Conservation (phyloP, 768 basidiomycete genomes). For the Podaxis pistillaris region DNA sequence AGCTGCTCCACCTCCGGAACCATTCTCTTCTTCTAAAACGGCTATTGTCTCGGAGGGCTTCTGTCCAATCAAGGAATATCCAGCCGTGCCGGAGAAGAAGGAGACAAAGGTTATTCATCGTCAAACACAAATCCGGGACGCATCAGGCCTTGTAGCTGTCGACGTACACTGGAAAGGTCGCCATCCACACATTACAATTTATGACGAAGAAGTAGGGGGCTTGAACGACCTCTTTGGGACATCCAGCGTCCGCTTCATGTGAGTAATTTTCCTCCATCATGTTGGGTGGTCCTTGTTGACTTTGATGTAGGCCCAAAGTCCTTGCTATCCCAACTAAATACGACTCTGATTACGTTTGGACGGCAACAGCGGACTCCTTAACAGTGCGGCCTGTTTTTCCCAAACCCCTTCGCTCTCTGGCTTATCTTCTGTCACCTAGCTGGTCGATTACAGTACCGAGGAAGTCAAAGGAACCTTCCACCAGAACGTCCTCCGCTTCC, state of each 20-base stretch:
- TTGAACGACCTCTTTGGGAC: conserved; percentile 58
- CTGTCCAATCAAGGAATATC: conserved; percentile 17
- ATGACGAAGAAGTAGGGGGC: conserved; percentile 48
- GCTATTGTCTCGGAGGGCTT: conserved; percentile 13
- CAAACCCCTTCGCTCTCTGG: background rate
- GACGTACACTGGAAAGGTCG: conserved; percentile 54
- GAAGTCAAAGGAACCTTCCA: conserved; percentile 49
- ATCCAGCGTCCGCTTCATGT: conserved; percentile 55
- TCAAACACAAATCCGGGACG: conserved; percentile 43
- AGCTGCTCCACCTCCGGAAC: conserved; percentile 22
- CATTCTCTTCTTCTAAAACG: conserved; percentile 15
- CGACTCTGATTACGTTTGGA: conserved; percentile 60
- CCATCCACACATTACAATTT: conserved; percentile 49
- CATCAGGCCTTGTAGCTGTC: conserved; percentile 39
- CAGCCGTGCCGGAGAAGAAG: conserved; percentile 14
- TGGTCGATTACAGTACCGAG: conserved; percentile 52
- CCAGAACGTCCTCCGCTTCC: conserved; percentile 46
- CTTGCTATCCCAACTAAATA: conserved; percentile 64
- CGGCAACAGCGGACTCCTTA: conserved; percentile 51
- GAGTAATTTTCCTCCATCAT: conserved; percentile 19
- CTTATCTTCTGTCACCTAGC: conserved; percentile 28
- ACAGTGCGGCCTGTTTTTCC: conserved; percentile 35
- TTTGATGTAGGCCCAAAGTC: conserved; percentile 45
- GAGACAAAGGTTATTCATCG: conserved; percentile 27
- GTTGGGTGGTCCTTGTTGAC: conserved; percentile 6